Percentiles rank a stretch among this genome's conserved stretches.
Conservation (phyloP, 148 eudicot genomes). For the Dianthus caryophyllus region DNA sequence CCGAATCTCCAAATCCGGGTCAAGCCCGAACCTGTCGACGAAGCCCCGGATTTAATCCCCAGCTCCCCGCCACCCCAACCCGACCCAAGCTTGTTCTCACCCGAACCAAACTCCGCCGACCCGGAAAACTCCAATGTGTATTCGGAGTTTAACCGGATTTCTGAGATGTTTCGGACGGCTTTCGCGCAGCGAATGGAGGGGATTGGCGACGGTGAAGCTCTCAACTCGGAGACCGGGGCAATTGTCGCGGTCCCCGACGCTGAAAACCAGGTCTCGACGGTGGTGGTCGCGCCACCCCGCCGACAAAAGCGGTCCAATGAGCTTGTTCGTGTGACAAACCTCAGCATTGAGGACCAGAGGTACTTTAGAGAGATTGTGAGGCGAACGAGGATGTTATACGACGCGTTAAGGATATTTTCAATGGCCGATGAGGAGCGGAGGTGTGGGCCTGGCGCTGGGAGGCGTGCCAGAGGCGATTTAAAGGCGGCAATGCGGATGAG, state of each 20-base stretch:
- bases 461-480: constrained; percentile 59
- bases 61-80: constrained; percentile 20
- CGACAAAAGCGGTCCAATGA: constrained; percentile 50
- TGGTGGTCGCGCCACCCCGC: constrained; percentile 15
- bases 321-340: constrained; percentile 61
- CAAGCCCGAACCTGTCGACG: constrained; percentile 10
- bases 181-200: constrained; percentile 22
- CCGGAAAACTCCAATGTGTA: constrained; percentile 29
- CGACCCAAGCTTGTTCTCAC: constrained; percentile 17
- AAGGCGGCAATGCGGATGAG: constrained; percentile 54
- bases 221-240: constrained; percentile 38
- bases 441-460: constrained; percentile 23
- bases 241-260: constrained; percentile 44
- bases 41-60: constrained; percentile 10
- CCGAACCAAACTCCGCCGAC: constrained; percentile 5
- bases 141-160: constrained; percentile 47
- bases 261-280: constrained; percentile 11
- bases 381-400: constrained; percentile 57
- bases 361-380: constrained; percentile 57
- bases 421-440: constrained; percentile 46
- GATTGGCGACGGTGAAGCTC: constrained; percentile 5
- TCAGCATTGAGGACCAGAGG: constrained; percentile 42
- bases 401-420: constrained; percentile 49
- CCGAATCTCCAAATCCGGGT: constrained; percentile 2
- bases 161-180: constrained; percentile 39